Percentiles rank a stretch among this genome's conserved stretches.
These are phyloP conservation scores for Aegilops sharonensis DNA, from an alignment of 176 grass and related monocot species.

Conservation along the genomic window DNA sequence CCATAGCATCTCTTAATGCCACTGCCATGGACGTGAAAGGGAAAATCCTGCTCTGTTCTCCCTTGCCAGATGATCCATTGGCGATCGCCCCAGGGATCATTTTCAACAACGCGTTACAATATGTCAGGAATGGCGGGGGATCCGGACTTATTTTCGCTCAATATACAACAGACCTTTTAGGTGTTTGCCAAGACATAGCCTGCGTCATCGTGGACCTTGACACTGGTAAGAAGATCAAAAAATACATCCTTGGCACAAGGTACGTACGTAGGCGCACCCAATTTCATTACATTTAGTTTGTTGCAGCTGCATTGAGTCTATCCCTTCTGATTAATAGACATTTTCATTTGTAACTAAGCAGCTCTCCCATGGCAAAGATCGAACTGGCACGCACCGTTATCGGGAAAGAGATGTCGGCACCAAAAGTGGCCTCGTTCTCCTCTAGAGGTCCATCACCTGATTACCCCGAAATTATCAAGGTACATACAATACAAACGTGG, in stretches of 20 bases:
- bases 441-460: constrained; percentile 26
- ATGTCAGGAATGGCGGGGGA: too few species aligned
- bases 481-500: not conserved
- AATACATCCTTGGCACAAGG: not conserved
- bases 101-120: not conserved
- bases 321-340: not conserved
- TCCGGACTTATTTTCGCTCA: too few species aligned
- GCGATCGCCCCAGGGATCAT: rapidly evolving
- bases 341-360: not conserved
- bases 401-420: not conserved
- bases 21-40: not conserved
- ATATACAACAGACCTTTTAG: not conserved
- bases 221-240: not conserved
- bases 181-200: not conserved
- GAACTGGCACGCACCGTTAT: not conserved
- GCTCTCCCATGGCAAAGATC: constrained; percentile 29
- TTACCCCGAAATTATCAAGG: constrained; percentile 30
- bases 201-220: constrained; percentile 36
- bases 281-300: too few species aligned
- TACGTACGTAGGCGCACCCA: not conserved
- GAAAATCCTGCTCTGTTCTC: not conserved
- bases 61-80: rapidly evolving
- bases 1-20: not conserved
- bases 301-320: too few species aligned
- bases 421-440: constrained; percentile 31